Evolutionary conservation across 129 eudicot genomes (phyloP).

Genomic region (Lactuca sativa): DNA sequence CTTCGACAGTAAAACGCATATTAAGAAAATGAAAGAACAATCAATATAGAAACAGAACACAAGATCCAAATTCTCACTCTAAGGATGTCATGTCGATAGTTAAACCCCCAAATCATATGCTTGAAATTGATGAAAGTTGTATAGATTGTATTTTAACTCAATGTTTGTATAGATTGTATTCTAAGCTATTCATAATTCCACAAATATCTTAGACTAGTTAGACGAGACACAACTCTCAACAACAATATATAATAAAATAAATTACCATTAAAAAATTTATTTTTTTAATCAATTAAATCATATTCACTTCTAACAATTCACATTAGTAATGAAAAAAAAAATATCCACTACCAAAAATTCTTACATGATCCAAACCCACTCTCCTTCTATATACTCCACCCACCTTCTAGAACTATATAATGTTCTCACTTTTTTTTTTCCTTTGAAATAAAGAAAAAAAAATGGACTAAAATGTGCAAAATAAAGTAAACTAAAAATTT

Average conservation of each 20-base stretch:
- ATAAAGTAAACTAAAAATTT: not conserved
- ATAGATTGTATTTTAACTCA: too few species aligned
- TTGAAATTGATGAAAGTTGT: too few species aligned
- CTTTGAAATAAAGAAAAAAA: conserved; percentile 7
- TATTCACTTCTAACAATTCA: not conserved
- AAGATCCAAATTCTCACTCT: conserved; percentile 18
- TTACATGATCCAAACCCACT: conserved; percentile 34
- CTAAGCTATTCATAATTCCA: too few species aligned
- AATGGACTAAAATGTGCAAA: conserved; percentile 17
- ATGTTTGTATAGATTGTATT: too few species aligned
- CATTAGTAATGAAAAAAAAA: conserved; percentile 5
- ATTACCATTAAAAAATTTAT: not conserved
- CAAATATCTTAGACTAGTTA: too few species aligned
- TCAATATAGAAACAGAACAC: not conserved
- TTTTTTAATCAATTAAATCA: not conserved
- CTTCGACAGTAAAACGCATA: conserved; percentile 13
- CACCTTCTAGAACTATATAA: conserved; percentile 23
- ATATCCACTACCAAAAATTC: conserved; percentile 30
- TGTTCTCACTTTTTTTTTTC: not conserved
- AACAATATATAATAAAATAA: not conserved
- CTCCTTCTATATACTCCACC: conserved; percentile 29
- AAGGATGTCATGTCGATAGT: not conserved
- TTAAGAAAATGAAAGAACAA: not conserved
- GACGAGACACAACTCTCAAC: too few species aligned
- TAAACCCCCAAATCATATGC: too few species aligned